Base-by-base conservation (phyloP, 164 flowering plant species). In the Aristolochia contorta region DNA sequence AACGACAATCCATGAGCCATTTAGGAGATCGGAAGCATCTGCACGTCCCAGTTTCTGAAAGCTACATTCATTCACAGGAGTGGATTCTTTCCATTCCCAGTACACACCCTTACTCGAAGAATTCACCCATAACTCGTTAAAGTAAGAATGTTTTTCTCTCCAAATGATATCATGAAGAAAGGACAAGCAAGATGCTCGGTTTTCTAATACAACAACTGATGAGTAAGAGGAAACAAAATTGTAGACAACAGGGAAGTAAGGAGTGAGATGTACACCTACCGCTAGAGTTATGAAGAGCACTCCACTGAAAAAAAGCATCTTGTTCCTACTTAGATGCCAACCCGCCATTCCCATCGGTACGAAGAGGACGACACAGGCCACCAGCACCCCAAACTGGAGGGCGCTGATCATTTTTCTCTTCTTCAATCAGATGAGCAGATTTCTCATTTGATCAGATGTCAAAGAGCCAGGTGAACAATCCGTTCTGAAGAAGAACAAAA, bases 341-440 rank as follows among this genome's bases (percentile, higher is more conserved):
- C 98, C 98, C 0, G 96, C 98, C 84, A 93, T 77, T 0, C 75
- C 88, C 93, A 92, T 87, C 15, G 96, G 98, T 4, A 92, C 90
- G 27, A 92, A 80, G n/a, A 92, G 69, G 32, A 89, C 96, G 7
- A 87, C 47, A 56, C 85, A 83, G 12, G 96, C 96, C 18, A 88
- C 96, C 67, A 84, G 57, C 18, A 81, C 54, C 12, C 96, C 98
- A 15, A 84, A 69, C 47, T 82, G 92, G 47, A 86, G 71, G 54
- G 71, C 69, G 15, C 71, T 71, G 33, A 74, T 47, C 74, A 67
- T 74, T 16, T 18, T 20, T 49, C 53, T 49, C 53, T 24, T 65
- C 32, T 25, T 22, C 12, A 20, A 37, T 37, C 43, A 20, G 25
- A 18, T 30, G 1, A 8, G n/a, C 22, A 56, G 59, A 56, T 18